Percentiles rank a stretch among this genome's conserved stretches.
Evolutionary conservation across 2,329 filamentous ascomycete genomes (phyloP).

Genomic region (Fusarium buharicum): DNA sequence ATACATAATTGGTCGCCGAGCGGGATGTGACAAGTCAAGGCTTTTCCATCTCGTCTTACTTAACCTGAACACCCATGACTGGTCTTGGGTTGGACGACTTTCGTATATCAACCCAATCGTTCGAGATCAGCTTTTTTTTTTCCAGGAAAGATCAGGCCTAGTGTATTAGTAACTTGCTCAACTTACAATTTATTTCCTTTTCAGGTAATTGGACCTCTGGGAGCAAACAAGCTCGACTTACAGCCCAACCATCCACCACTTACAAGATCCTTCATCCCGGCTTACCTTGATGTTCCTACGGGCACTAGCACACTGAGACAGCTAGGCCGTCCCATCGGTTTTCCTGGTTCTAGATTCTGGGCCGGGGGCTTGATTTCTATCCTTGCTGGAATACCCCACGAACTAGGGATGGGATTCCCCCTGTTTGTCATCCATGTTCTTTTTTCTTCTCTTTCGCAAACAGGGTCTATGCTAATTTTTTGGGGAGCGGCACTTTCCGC

Average conservation of each 20-base stretch:
- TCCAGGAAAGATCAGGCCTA: too few species aligned
- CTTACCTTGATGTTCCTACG: not conserved
- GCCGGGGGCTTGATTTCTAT: not conserved
- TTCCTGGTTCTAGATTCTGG: not conserved
- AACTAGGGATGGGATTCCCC: not conserved
- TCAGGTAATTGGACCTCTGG: not conserved
- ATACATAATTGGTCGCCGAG: not conserved
- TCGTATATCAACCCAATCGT: not conserved
- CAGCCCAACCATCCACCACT: not conserved
- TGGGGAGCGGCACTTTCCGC: slow-evolving; percentile 1
- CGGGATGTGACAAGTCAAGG: slow-evolving; percentile 1
- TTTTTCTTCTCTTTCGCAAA: not conserved
- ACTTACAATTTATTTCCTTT: too few species aligned
- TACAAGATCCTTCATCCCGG: not conserved
- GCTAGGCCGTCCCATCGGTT: slow-evolving; percentile 1
- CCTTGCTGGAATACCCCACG: slow-evolving; percentile 16
- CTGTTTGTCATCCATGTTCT: not conserved
- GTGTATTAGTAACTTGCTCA: too few species aligned
- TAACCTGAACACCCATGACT: not conserved
- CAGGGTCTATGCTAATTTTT: slow-evolving; percentile 7
- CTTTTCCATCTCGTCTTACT: not conserved
- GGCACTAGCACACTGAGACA: not conserved
- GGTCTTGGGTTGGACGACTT: not conserved
- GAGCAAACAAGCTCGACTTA: not conserved
- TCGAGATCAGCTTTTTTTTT: too few species aligned